These are phyloP conservation scores for Gillenia trifoliata DNA, from an alignment of 306 rosid genomes.

Conservation along the genomic window DNA sequence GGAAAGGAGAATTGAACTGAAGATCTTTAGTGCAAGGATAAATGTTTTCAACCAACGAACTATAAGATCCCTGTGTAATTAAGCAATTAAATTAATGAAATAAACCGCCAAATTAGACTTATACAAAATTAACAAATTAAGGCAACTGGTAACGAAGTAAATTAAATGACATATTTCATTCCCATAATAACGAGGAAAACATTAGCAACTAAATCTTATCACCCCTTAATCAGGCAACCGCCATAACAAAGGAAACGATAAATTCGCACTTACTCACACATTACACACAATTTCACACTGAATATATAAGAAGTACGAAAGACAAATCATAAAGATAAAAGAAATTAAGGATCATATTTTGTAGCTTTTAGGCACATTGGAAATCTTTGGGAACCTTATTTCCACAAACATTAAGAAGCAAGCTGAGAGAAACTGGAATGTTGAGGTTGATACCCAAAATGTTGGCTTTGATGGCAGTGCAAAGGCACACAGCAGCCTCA, in stretches of 20 bases:
- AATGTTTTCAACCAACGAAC: too few relatives aligned
- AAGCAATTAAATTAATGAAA: too few relatives aligned
- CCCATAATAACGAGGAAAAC: not conserved
- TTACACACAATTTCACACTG: not conserved
- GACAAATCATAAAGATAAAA: not conserved
- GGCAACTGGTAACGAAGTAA: not conserved
- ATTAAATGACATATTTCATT: not conserved
- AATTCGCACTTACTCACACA: constrained; percentile 7
- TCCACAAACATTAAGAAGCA: constrained; percentile 67
- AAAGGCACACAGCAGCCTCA: constrained; percentile 74
- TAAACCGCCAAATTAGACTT: too few relatives aligned
- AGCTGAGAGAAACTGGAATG: constrained; percentile 55
- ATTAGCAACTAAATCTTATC: not conserved
- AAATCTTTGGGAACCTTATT: constrained; percentile 34
- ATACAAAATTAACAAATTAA: too few relatives aligned
- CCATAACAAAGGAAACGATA: constrained; percentile 5
- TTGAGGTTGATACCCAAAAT: constrained; percentile 64
- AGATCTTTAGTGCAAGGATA: too few relatives aligned
- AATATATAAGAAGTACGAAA: not conserved
- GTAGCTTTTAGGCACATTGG: constrained; percentile 38
- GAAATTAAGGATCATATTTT: not conserved
- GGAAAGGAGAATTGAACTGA: too few relatives aligned
- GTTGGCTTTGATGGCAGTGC: constrained; percentile 68
- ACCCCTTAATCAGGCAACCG: constrained; percentile 6
- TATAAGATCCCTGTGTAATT: too few relatives aligned